Conservation (phyloP, 2,329 filamentous ascomycete species). For the Penicillium hesseltinei region DNA sequence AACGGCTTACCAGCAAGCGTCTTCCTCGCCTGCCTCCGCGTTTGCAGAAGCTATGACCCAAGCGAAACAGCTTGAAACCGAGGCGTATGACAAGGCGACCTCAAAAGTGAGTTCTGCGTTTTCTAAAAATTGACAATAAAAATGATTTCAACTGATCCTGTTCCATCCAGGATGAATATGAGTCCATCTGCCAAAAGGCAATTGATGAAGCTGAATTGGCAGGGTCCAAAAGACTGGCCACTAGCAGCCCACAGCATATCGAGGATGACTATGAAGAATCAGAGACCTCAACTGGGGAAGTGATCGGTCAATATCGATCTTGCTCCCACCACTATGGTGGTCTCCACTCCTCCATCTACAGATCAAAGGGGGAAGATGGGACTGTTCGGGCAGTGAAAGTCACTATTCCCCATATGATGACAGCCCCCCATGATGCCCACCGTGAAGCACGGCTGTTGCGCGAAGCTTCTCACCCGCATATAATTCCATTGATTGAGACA, state of each 20-base stretch:
- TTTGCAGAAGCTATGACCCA: slow-evolving; percentile 52
- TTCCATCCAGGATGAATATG: slow-evolving; percentile 56
- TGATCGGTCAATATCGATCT: slow-evolving; percentile 56
- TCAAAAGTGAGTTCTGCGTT: slow-evolving; percentile 34
- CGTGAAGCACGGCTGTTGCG: slow-evolving; percentile 76
- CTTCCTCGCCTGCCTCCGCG: slow-evolving; percentile 40
- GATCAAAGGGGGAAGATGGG: slow-evolving; percentile 51
- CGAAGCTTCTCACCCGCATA: slow-evolving; percentile 55
- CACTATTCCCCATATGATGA: slow-evolving; percentile 69
- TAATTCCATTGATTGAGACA: slow-evolving; percentile 69
- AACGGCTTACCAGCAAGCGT: slow-evolving; percentile 48
- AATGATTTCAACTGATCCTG: slow-evolving; percentile 17
- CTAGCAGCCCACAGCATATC: slow-evolving; percentile 22
- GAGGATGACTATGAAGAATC: slow-evolving; percentile 20
- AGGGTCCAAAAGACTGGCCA: slow-evolving; percentile 22
- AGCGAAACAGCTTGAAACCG: slow-evolving; percentile 63
- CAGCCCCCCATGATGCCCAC: slow-evolving; percentile 76
- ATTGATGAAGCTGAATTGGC: slow-evolving; percentile 34
- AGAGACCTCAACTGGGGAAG: slow-evolving; percentile 31
- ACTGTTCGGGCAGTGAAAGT: slow-evolving; percentile 74
- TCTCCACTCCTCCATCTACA: slow-evolving; percentile 80
- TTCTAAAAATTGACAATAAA: not conserved
- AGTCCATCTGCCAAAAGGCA: slow-evolving; percentile 42
- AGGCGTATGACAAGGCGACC: slow-evolving; percentile 38
- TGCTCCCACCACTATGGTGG: slow-evolving; percentile 63